Evolutionary conservation across 2,329 filamentous ascomycete species (phyloP).

Genomic region (Pseudogymnoascus sp.): DNA sequence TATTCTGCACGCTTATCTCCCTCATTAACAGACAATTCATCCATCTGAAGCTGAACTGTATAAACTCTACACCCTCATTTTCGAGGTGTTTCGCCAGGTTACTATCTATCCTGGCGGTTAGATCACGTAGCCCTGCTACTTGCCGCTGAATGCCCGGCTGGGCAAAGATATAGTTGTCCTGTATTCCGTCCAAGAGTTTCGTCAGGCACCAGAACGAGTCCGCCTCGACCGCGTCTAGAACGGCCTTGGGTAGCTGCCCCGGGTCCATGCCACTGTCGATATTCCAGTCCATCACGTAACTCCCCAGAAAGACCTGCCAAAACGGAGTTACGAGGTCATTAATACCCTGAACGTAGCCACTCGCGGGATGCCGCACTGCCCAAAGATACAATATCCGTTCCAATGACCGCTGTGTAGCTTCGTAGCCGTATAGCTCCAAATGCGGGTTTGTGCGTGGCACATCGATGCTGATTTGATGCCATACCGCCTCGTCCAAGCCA

Average conservation of each 20-base stretch:
- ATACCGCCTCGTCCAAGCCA: conserved; percentile 91
- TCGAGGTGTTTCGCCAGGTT: conserved; percentile 82
- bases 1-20: conserved; percentile 92
- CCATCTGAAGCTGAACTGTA: conserved; percentile 98
- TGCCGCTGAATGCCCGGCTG: conserved; percentile 95
- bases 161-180: conserved; percentile 97
- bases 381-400: conserved; percentile 95
- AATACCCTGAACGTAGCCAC: conserved; percentile 96
- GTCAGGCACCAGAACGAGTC: conserved; percentile 98
- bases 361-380: conserved; percentile 95
- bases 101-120: conserved; percentile 83
- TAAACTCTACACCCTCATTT: conserved; percentile 89
- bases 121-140: conserved; percentile 77
- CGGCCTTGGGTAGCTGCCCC: conserved; percentile 80
- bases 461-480: conserved; percentile 99
- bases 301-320: conserved; percentile 92
- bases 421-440: conserved; percentile 88
- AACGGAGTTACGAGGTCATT: conserved; percentile 97
- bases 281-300: conserved; percentile 89
- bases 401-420: conserved; percentile 87
- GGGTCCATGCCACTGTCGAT: conserved; percentile 96
- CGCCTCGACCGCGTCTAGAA: conserved; percentile 92
- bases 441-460: conserved; percentile 94
- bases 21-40: conserved; percentile 99
- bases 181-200: conserved; percentile 95